Conservation (phyloP, 805 yeast genomes). For the Wickerhamiella galacta region DNA sequence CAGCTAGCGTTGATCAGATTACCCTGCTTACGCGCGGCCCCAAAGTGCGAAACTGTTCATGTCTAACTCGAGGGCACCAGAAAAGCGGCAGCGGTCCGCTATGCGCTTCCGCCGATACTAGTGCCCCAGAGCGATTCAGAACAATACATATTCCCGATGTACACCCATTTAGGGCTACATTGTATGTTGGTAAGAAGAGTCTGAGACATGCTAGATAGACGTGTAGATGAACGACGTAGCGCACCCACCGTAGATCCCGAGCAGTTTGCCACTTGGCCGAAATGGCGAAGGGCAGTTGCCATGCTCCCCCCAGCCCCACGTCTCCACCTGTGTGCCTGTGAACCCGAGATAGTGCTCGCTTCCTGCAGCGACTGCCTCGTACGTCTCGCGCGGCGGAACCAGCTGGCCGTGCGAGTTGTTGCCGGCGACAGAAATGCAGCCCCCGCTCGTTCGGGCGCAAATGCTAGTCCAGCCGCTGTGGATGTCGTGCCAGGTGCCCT, state of each 20-base stretch:
- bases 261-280: constrained; percentile 1
- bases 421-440: constrained; percentile 38
- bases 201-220: constrained; percentile 10
- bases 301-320: constrained; percentile 99
- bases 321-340: constrained; percentile 24
- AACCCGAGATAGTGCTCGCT: constrained; percentile 69
- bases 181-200: constrained; percentile 17
- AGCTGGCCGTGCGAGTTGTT: constrained; percentile 65
- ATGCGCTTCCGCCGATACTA: constrained; percentile 13
- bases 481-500: constrained; percentile 21
- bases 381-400: constrained; percentile 1
- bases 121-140: constrained; percentile 13
- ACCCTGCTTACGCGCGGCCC: too few species aligned
- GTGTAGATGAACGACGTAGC: constrained; percentile 18
- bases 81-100: too few species aligned
- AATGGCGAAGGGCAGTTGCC: constrained; percentile 65
- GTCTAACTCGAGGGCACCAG: neutral
- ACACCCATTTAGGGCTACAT: constrained; percentile 3
- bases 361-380: constrained; percentile 34
- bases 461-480: constrained; percentile 12
- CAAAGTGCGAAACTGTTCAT: too few species aligned
- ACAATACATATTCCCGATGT: constrained; percentile 18
- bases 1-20: too few species aligned
- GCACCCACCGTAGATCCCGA: constrained; percentile 19
- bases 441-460: neutral